These are phyloP conservation scores for Podospora pseudocomata DNA, from an alignment of 495 filamentous ascomycete genomes.

Conservation along the genomic window DNA sequence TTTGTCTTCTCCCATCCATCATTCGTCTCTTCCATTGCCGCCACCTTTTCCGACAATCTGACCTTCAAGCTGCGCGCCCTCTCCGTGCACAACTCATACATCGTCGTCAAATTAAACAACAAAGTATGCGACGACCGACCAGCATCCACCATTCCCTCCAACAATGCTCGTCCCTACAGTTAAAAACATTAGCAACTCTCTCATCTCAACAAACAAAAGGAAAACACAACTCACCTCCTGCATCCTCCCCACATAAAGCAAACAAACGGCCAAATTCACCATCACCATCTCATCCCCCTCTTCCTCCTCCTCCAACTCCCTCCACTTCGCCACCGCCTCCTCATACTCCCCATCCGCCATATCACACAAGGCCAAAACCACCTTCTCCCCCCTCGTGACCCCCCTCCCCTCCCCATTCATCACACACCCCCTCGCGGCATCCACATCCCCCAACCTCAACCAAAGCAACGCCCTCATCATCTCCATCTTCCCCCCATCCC, in stretches of 20 bases:
- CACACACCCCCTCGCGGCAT: slow-evolving; percentile 57
- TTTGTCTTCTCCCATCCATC: slow-evolving; percentile 67
- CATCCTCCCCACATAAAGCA: slow-evolving; percentile 74
- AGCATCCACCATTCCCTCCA: slow-evolving; percentile 60
- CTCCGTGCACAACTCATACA: slow-evolving; percentile 90
- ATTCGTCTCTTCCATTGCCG: slow-evolving; percentile 43
- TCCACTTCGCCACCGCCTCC: slow-evolving; percentile 61
- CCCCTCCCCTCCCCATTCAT: slow-evolving; percentile 21
- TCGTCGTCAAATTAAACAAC: slow-evolving; percentile 83
- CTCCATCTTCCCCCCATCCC: slow-evolving; percentile 32
- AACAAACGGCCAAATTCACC: slow-evolving; percentile 78
- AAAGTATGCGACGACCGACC: slow-evolving; percentile 66
- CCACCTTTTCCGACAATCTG: slow-evolving; percentile 64
- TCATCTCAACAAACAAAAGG: background rate
- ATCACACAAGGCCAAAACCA: slow-evolving; percentile 62
- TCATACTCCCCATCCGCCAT: slow-evolving; percentile 77
- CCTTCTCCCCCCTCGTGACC: slow-evolving; percentile 24
- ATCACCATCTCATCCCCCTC: slow-evolving; percentile 57
- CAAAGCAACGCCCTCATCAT: slow-evolving; percentile 61
- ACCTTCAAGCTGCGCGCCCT: slow-evolving; percentile 63
- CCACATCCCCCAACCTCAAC: slow-evolving; percentile 71
- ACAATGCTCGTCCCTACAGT: slow-evolving; percentile 53
- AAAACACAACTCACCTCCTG: slow-evolving; percentile 55
- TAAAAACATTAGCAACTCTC: slow-evolving; percentile 17
- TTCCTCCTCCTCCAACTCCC: slow-evolving; percentile 43